phyloP scores from a whole-genome alignment of 2,329 filamentous ascomycete genomes.

The Apiospora rasikravindrae region DNA sequence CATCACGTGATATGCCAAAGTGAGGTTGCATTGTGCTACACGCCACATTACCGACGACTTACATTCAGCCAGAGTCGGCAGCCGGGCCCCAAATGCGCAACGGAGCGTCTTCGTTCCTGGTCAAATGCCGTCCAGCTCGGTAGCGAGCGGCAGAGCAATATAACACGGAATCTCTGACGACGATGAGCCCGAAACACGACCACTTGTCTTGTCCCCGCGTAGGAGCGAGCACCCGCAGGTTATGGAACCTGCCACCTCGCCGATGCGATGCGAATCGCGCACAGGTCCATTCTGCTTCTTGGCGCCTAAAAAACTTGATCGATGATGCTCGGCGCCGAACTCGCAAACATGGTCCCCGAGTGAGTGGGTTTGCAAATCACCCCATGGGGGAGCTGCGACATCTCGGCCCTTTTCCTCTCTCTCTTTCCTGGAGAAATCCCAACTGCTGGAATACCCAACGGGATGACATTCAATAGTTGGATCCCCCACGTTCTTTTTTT shows the following conservation, averaged over 20 bases:
- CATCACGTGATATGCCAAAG: constrained; percentile 1
- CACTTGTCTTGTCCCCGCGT: neutral
- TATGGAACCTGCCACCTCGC: neutral
- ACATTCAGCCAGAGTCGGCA: constrained; percentile 4
- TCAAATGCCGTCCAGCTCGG: neutral
- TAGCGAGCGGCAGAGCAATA: constrained; percentile 11
- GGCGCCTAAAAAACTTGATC: neutral
- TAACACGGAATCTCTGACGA: neutral
- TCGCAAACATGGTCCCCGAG: neutral
- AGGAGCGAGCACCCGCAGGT: neutral
- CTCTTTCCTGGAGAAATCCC: neutral
- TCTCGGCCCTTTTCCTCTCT: neutral
- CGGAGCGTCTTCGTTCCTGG: constrained; percentile 1
- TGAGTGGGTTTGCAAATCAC: neutral
- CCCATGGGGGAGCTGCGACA: constrained; percentile 9
- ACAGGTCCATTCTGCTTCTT: neutral
- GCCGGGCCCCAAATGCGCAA: neutral
- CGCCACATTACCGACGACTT: constrained; percentile 4
- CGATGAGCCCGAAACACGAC: neutral
- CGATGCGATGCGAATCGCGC: neutral
- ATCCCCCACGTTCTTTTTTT: constrained; percentile 10
- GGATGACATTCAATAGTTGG: neutral
- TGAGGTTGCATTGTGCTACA: neutral
- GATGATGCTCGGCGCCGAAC: neutral
- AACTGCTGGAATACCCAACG: neutral